Base-by-base conservation (phyloP, 2,329 filamentous ascomycete species). In the Colletotrichum aenigma region DNA sequence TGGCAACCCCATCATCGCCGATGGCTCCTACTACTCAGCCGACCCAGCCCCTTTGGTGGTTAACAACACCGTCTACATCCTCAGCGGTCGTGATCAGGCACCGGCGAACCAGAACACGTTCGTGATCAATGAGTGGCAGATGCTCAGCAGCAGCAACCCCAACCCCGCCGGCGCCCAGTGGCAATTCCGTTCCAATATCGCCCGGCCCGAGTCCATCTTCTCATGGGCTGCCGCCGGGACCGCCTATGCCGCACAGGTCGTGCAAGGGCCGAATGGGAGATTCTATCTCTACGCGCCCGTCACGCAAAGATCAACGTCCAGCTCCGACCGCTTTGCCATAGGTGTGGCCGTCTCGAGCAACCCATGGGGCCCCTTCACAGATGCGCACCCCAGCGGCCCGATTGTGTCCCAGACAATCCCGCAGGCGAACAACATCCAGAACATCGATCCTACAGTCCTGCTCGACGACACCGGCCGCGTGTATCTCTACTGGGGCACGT, bases 281-380 rank as follows among this genome's bases (percentile, higher is more conserved):
- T 86, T 84, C 65, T 86, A 86, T 70, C 79, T 85, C 1, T 86
- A 85, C 56, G 81, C 84, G 0, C 83, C 84, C 2, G 82, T 85
- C 7, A 81, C 80, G 0, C 78, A 85, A 72, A 70, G 78, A 8
- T 76, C 78, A 15, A 78, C 80, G 1, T 77, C 77, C 13, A 80
- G 79, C 6, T 64, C 79, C 6, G 84, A 85, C 21, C 77, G 80
- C 1, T 86, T 86, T 74, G 83, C 81, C 1, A 85, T 86, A 6
- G 84, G 85, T 0, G 84, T 86, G 0, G 84, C 81, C 3, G 84
- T 85, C 1, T 80, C 84, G 2, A 79, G 81, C 26, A 81, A 76
- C 4, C 82, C 84, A 1, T 76, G 80, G 4, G 85, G 85, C 0
- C 84, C 85, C 2, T 86, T 81, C 68, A 78, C 69, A 0, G 84